Percentiles rank a stretch among this genome's conserved stretches.
Conservation (phyloP, 2,329 filamentous ascomycete species). For the Coniochaeta prunicola region DNA sequence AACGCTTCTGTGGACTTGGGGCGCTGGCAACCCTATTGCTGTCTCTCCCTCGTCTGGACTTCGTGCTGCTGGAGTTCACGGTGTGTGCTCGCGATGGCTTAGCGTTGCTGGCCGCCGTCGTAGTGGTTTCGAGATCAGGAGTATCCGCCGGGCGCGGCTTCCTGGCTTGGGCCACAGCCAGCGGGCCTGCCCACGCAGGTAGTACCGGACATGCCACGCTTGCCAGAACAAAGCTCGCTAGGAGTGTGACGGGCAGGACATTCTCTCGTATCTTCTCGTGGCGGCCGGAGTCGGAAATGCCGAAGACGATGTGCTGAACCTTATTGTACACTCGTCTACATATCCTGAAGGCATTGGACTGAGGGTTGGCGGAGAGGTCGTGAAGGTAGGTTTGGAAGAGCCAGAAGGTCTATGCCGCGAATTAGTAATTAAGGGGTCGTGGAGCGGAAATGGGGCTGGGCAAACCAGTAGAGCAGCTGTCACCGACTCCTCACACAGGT, state of each 20-base stretch:
- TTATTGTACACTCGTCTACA: constrained; percentile 82
- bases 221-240: constrained; percentile 73
- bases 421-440: neutral
- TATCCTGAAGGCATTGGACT: constrained; percentile 71
- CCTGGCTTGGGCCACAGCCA: constrained; percentile 74
- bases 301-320: constrained; percentile 82
- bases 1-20: constrained; percentile 25
- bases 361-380: constrained; percentile 69
- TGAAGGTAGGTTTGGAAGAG: constrained; percentile 83
- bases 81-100: constrained; percentile 65
- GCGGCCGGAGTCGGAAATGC: constrained; percentile 59
- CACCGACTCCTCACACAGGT: constrained; percentile 81
- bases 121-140: constrained; percentile 49
- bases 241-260: constrained; percentile 68
- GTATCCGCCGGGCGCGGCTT: constrained; percentile 61
- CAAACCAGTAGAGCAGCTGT: constrained; percentile 74
- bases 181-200: constrained; percentile 69
- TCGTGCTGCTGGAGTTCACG: constrained; percentile 42
- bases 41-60: constrained; percentile 41
- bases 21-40: constrained; percentile 37
- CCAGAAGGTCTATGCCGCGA: constrained; percentile 67
- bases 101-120: constrained; percentile 26
- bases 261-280: constrained; percentile 78
- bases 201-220: constrained; percentile 69
- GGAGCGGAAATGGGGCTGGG: constrained; percentile 12